Percentiles rank a stretch among this genome's conserved stretches.
Evolutionary conservation across 2,329 filamentous ascomycete species (phyloP).

Genomic region (Diaporthe ampelina): DNA sequence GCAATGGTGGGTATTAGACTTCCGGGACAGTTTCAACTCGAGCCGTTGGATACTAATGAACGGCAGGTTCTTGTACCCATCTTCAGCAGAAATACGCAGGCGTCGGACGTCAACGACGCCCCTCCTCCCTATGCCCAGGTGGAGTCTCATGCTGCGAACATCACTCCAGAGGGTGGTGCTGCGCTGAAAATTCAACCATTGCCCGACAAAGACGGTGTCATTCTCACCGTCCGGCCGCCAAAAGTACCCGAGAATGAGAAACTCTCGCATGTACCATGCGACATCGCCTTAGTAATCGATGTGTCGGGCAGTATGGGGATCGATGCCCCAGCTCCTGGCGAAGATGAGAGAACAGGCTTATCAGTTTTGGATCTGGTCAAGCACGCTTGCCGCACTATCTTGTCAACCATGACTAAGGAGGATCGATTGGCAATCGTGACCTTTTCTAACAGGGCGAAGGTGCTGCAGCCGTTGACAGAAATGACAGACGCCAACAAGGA

Average conservation of each 20-base stretch:
- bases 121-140: constrained; percentile 6
- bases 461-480: constrained; percentile 60
- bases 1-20: background rate
- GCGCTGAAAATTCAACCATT: constrained; percentile 56
- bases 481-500: constrained; percentile 65
- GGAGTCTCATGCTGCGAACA: background rate
- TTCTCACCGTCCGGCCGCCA: constrained; percentile 64
- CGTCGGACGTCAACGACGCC: background rate
- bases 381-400: constrained; percentile 70
- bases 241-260: constrained; percentile 47
- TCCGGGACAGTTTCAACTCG: background rate
- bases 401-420: constrained; percentile 64
- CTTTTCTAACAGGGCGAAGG: constrained; percentile 59
- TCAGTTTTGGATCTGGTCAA: constrained; percentile 72
- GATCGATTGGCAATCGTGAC: constrained; percentile 72
- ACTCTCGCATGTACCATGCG: constrained; percentile 63
- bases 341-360: constrained; percentile 62
- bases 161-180: background rate
- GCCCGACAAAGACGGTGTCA: constrained; percentile 54
- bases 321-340: constrained; percentile 60
- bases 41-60: background rate
- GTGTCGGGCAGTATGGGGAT: constrained; percentile 69
- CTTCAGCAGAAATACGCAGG: background rate
- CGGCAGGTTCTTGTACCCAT: constrained; percentile 8
- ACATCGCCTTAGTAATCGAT: constrained; percentile 74